A percentile compares a stretch with the other conserved stretches of the same genome.
These are phyloP conservation scores for Thielaviopsis musarum DNA, from an alignment of 2,329 filamentous ascomycete genomes.

Conservation along the genomic window DNA sequence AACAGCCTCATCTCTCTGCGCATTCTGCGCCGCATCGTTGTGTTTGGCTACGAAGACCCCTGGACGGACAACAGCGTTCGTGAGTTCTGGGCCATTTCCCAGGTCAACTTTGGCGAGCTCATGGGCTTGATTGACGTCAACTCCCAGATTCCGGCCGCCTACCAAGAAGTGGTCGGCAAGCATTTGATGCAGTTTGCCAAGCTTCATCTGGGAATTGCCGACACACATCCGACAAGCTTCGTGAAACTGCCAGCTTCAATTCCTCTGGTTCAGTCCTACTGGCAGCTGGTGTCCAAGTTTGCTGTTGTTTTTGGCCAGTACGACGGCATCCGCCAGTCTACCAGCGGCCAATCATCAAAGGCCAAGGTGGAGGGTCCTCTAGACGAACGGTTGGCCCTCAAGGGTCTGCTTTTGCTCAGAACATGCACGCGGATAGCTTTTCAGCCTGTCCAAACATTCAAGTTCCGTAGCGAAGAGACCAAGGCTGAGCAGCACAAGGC, in stretches of 20 bases:
- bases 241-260: slow-evolving; percentile 65
- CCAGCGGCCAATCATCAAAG: slow-evolving; percentile 24
- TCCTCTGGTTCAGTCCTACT: slow-evolving; percentile 65
- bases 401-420: slow-evolving; percentile 66
- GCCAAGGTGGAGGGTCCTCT: slow-evolving; percentile 43
- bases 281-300: slow-evolving; percentile 62
- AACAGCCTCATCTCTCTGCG: slow-evolving; percentile 69
- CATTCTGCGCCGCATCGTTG: slow-evolving; percentile 59
- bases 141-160: slow-evolving; percentile 32
- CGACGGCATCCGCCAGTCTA: slow-evolving; percentile 34
- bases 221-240: slow-evolving; percentile 65
- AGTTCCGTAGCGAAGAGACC: slow-evolving; percentile 56
- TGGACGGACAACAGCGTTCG: slow-evolving; percentile 61
- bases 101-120: slow-evolving; percentile 62
- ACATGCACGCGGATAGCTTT: slow-evolving; percentile 77
- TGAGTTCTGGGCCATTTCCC: slow-evolving; percentile 65
- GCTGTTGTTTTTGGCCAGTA: slow-evolving; percentile 55
- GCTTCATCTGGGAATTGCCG: slow-evolving; percentile 74
- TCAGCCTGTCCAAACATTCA: slow-evolving; percentile 65
- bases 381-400: slow-evolving; percentile 63
- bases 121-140: slow-evolving; percentile 44
- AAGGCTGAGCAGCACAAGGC: slow-evolving; percentile 62
- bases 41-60: slow-evolving; percentile 70
- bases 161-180: slow-evolving; percentile 55
- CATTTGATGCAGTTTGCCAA: slow-evolving; percentile 85